These are phyloP conservation scores for Lichina pygmaea DNA, from an alignment of 495 filamentous ascomycete genomes.

Conservation along the genomic window DNA sequence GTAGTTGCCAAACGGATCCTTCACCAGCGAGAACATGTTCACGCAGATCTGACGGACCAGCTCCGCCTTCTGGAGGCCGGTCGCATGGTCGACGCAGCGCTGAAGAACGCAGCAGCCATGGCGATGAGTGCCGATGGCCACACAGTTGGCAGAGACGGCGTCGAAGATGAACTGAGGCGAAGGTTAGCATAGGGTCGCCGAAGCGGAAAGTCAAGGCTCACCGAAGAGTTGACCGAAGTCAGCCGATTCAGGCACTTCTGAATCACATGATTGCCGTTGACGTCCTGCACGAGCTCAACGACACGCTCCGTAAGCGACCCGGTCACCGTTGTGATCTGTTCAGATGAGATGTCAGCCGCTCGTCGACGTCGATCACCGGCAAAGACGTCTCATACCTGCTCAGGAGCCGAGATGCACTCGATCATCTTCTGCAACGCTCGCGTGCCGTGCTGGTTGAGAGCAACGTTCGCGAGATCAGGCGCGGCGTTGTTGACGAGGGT, in stretches of 20 bases:
- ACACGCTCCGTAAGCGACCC: slow-evolving; percentile 49
- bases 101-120: slow-evolving; percentile 96
- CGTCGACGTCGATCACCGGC: no score
- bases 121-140: slow-evolving; percentile 84
- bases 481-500: slow-evolving; percentile 72
- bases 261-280: slow-evolving; percentile 96
- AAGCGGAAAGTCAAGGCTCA: slow-evolving; percentile 2
- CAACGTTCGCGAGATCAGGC: slow-evolving; percentile 64
- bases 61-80: slow-evolving; percentile 63
- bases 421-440: slow-evolving; percentile 98
- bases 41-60: slow-evolving; percentile 64
- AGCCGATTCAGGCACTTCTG: slow-evolving; percentile 97
- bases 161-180: slow-evolving; percentile 58
- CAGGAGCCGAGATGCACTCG: slow-evolving; percentile 62
- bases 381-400: slow-evolving; percentile 17
- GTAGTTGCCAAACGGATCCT: slow-evolving; percentile 96
- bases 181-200: slow-evolving; percentile 2
- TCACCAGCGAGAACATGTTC: slow-evolving; percentile 58
- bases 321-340: slow-evolving; percentile 52
- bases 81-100: slow-evolving; percentile 91
- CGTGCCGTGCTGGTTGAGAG: slow-evolving; percentile 88
- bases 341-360: no score
- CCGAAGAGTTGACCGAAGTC: slow-evolving; percentile 44
- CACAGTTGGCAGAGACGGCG: slow-evolving; percentile 61
- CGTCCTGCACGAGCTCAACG: slow-evolving; percentile 78